Conservation (phyloP, 2,329 filamentous ascomycete species). For the Apiospora sp. region DNA sequence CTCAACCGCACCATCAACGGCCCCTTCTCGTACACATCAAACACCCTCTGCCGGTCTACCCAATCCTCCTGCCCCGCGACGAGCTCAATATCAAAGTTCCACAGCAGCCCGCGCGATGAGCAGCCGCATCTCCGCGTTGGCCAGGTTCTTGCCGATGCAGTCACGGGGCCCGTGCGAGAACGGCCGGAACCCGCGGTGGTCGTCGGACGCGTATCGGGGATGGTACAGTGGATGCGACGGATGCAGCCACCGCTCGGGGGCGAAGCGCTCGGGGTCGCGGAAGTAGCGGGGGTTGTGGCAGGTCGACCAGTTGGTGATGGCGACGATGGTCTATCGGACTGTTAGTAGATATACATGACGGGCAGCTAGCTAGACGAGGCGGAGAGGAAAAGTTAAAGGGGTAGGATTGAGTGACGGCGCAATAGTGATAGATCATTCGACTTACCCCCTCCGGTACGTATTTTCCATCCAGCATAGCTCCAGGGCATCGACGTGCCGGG, state of each 20-base stretch:
- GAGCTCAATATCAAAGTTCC: conserved; percentile 45
- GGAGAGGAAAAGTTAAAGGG: not conserved
- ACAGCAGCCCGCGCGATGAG: conserved; percentile 35
- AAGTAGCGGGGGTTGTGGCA: conserved; percentile 34
- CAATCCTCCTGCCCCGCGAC: conserved; percentile 1
- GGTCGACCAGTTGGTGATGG: conserved; percentile 53
- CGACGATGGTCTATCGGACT: conserved; percentile 44
- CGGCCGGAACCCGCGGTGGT: conserved; percentile 27
- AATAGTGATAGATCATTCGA: no score
- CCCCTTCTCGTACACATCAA: not conserved
- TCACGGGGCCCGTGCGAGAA: conserved; percentile 33
- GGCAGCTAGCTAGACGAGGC: not conserved
- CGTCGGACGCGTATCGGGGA: conserved; percentile 24
- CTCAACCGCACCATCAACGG: not conserved
- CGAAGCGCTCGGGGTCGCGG: conserved; percentile 42
- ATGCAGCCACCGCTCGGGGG: conserved; percentile 33
- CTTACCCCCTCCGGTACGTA: conserved; percentile 16
- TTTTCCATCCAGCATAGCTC: conserved; percentile 1
- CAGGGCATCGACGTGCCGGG: conserved; percentile 16
- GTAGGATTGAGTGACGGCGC: no score
- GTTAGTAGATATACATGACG: not conserved
- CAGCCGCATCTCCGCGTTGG: conserved; percentile 47
- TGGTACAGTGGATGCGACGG: conserved; percentile 29
- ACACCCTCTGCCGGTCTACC: not conserved
- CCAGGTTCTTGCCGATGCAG: conserved; percentile 38